Percentiles rank a stretch among this genome's conserved stretches.
These are phyloP conservation scores for Reticulomyxa filosa DNA, from an alignment of 78 protist species.

Conservation along the genomic window DNA sequence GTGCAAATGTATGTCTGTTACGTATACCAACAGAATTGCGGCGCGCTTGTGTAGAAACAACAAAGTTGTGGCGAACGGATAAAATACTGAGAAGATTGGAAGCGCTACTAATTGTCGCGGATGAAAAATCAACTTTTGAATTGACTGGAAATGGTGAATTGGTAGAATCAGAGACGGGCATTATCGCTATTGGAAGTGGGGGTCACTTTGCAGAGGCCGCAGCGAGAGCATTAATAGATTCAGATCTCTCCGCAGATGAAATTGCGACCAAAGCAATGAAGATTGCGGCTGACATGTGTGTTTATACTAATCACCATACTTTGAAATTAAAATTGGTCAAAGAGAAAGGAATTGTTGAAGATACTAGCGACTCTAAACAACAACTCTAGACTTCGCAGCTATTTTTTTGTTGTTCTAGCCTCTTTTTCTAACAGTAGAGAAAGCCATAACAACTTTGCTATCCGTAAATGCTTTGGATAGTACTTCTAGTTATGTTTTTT, in stretches of 20 bases:
- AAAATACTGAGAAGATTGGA: constrained; percentile 3
- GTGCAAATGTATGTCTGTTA: too few relatives aligned
- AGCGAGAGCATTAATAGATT: neutral
- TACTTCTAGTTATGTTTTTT: too few relatives aligned
- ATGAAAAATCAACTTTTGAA: neutral
- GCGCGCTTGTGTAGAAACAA: constrained; percentile 4
- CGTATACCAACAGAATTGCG: neutral
- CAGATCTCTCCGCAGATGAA: neutral
- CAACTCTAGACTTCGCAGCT: too few relatives aligned
- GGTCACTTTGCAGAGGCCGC: constrained; percentile 7
- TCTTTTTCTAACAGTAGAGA: too few relatives aligned
- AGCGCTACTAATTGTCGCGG: constrained; percentile 2
- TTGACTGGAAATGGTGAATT: constrained; percentile 7
- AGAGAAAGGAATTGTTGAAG: too few relatives aligned
- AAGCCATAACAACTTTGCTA: too few relatives aligned
- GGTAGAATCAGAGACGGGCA: constrained; percentile 1
- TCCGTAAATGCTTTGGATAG: too few relatives aligned
- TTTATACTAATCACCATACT: constrained; percentile 17
- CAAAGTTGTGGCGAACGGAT: constrained; percentile 7
- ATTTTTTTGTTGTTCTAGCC: too few relatives aligned
- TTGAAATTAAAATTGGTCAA: too few relatives aligned
- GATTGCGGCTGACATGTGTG: constrained; percentile 11
- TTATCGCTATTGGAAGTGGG: constrained; percentile 9
- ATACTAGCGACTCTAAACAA: too few relatives aligned
- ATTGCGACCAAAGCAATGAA: constrained; percentile 3